phyloP scores from a whole-genome alignment of 2,329 filamentous ascomycete species.

The Alternaria sp. region DNA sequence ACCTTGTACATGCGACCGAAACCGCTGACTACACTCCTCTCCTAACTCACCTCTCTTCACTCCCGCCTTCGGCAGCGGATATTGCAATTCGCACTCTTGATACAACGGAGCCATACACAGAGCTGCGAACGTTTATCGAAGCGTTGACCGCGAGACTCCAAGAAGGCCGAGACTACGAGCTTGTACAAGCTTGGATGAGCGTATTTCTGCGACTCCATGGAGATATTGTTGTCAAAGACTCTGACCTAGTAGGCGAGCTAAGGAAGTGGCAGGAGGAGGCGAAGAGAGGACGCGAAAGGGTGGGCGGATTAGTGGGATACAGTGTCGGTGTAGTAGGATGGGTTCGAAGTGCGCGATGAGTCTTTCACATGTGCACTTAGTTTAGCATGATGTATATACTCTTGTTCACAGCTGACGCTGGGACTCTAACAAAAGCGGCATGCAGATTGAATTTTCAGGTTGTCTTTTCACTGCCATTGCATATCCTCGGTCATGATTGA shows the following conservation, averaged over 20 bases:
- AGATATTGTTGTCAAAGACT: slow-evolving; percentile 62
- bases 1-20: slow-evolving; percentile 57
- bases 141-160: slow-evolving; percentile 77
- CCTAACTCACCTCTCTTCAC: slow-evolving; percentile 78
- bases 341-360: slow-evolving; percentile 63
- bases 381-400: background rate
- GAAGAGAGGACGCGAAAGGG: slow-evolving; percentile 72
- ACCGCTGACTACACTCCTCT: slow-evolving; percentile 72
- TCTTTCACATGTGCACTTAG: background rate
- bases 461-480: background rate
- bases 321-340: slow-evolving; percentile 87
- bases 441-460: background rate
- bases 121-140: slow-evolving; percentile 80
- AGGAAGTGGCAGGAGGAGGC: slow-evolving; percentile 76
- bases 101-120: slow-evolving; percentile 63
- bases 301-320: slow-evolving; percentile 83
- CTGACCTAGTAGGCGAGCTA: slow-evolving; percentile 67
- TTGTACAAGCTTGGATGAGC: slow-evolving; percentile 96
- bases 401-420: background rate
- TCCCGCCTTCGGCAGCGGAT: slow-evolving; percentile 86
- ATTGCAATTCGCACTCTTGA: slow-evolving; percentile 86
- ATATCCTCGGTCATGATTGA: background rate
- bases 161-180: slow-evolving; percentile 83
- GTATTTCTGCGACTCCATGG: slow-evolving; percentile 86
- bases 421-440: background rate